Base-by-base conservation (phyloP, 352 stramenopile species). In the Pythium sp. region DNA sequence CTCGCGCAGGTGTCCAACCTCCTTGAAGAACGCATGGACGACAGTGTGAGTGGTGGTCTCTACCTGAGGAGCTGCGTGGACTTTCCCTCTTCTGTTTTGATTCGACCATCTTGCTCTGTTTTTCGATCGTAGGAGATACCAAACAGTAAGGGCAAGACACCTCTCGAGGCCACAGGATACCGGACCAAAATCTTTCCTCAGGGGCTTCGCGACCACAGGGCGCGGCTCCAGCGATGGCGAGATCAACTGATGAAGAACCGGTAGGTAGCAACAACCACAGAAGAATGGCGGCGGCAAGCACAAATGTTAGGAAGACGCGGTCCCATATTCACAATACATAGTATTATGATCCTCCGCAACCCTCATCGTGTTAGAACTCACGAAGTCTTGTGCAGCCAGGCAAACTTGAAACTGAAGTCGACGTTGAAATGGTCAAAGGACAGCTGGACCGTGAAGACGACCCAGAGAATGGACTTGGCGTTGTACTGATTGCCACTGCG, bases 81-180 rank as follows among this genome's bases (percentile, higher is more conserved):
- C 24, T 22, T n/a, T 58, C 5, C 32, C 51, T 30, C 11, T 22
- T 24, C 5, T 22, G 20, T n/a, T 26, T 11, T 41, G 54, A n/a
- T 59, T 59, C 14, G 15, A 22, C 28, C 28, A 59, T 7, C 32
- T 58, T 24, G 26, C 4, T 9, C 15, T 59, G 28, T 26, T 34
- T 43, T 3, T 5, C 15, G 41, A n/a, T 7, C 41, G 41, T 30
- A 87, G 76, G 78, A 86, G 20, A 41, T 74, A 11, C 57, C 75
- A 43, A 90, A 89, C 63, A 74, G 66, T 0, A 30, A 68, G 5
- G 69, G 71, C 58, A 87, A 81, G 22, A 67, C 61, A 1, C 80
- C 82, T 18, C 69, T 90, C 26, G 70, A 78, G 12, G 76, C 87
- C 53, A 88, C 79, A 0, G 81, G 74, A 5, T 75, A 67, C 8